These are phyloP conservation scores for Nevesoporus exiguus DNA, from an alignment of 768 basidiomycete species.

Conservation along the genomic window DNA sequence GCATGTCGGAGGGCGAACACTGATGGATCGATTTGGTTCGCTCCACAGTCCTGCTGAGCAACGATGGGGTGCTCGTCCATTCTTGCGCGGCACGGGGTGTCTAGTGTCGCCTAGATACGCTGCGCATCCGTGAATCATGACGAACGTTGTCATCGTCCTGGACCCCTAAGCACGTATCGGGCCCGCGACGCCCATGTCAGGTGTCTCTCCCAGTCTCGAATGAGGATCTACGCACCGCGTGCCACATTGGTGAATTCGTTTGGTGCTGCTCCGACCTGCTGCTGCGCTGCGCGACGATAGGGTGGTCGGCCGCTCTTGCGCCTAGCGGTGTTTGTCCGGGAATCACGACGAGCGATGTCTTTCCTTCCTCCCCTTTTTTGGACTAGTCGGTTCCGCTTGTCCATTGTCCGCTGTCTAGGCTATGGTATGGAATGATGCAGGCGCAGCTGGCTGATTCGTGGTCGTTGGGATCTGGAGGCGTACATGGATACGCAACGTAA, in stretches of 20 bases:
- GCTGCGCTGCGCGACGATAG: background rate
- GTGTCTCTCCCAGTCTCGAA: background rate
- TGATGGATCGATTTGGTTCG: background rate
- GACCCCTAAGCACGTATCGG: background rate
- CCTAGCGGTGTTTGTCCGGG: background rate
- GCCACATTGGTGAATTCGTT: background rate
- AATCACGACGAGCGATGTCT: background rate
- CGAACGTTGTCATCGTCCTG: background rate
- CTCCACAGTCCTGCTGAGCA: background rate
- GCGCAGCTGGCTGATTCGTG: background rate
- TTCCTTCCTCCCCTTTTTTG: background rate
- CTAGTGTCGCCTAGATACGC: background rate
- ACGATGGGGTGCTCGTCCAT: background rate
- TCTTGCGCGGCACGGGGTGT: background rate
- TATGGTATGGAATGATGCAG: background rate
- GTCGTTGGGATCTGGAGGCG: background rate
- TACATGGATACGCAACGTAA: background rate
- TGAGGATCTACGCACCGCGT: background rate
- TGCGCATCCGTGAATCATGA: background rate
- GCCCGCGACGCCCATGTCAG: background rate
- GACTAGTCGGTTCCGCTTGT: background rate
- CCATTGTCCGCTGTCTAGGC: too few species aligned
- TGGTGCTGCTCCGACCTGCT: background rate
- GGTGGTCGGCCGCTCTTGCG: background rate
- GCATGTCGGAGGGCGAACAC: too few species aligned